These are phyloP conservation scores for Heritiera littoralis DNA, from an alignment of 345 rosid species.

Conservation along the genomic window DNA sequence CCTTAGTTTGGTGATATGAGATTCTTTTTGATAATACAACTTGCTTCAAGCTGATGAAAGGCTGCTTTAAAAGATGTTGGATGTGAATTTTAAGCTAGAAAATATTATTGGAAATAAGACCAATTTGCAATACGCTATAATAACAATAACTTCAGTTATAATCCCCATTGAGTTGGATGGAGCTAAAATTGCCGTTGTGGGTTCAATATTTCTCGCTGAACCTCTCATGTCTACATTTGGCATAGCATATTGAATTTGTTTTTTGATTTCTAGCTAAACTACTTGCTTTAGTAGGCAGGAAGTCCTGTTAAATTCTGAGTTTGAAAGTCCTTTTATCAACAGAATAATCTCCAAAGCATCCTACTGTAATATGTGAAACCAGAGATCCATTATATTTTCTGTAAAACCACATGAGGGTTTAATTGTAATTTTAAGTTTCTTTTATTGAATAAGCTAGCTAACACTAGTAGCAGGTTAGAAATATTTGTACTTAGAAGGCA, in stretches of 20 bases:
- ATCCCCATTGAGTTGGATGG: neutral
- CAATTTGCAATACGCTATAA: neutral
- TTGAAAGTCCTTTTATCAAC: neutral
- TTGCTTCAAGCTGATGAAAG: neutral
- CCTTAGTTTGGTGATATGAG: neutral
- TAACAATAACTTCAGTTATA: neutral
- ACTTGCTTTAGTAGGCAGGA: neutral
- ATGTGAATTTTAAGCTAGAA: neutral
- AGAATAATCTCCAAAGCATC: neutral
- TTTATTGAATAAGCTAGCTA: neutral
- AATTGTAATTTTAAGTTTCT: neutral
- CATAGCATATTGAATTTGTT: neutral
- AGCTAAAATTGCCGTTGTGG: neutral
- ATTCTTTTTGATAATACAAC: neutral
- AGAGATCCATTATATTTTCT: neutral
- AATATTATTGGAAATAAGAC: neutral
- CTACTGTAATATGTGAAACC: neutral
- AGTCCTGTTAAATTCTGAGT: neutral
- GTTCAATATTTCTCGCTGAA: neutral
- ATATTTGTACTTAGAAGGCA: neutral
- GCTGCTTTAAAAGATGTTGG: neutral
- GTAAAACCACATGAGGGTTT: neutral
- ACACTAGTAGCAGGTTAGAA: neutral
- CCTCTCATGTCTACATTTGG: neutral
- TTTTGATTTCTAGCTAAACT: neutral